Percentiles rank a stretch among this genome's conserved stretches.
Evolutionary conservation across 2,329 filamentous ascomycete species (phyloP).

Genomic region (Epichloe amarillans): DNA sequence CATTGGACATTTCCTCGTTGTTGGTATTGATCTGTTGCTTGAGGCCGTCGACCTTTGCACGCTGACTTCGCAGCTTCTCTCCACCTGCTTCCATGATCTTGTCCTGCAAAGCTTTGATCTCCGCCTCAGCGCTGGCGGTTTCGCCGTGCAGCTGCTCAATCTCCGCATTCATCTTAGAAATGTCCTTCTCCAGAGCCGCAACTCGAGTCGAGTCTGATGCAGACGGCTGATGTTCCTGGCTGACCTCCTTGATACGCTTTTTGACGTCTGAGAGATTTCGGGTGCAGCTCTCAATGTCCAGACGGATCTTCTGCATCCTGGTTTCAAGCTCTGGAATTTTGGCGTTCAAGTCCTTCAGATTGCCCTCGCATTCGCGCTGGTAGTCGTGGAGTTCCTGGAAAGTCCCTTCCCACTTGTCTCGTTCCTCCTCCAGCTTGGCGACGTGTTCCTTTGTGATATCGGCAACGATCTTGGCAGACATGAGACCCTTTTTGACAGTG

Average conservation of each 20-base stretch:
- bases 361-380: slow-evolving; percentile 64
- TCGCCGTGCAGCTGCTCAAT: slow-evolving; percentile 69
- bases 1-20: slow-evolving; percentile 68
- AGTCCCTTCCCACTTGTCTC: slow-evolving; percentile 70
- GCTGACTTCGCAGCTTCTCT: slow-evolving; percentile 80
- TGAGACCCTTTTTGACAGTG: slow-evolving; percentile 78
- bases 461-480: slow-evolving; percentile 91
- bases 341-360: slow-evolving; percentile 57
- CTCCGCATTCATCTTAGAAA: slow-evolving; percentile 61
- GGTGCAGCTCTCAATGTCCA: slow-evolving; percentile 79
- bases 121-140: slow-evolving; percentile 79
- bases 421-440: slow-evolving; percentile 70
- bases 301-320: slow-evolving; percentile 74
- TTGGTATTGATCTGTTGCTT: slow-evolving; percentile 76
- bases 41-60: slow-evolving; percentile 76
- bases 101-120: slow-evolving; percentile 85
- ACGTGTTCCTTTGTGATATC: slow-evolving; percentile 85
- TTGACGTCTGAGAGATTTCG: slow-evolving; percentile 75
- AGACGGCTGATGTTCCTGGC: slow-evolving; percentile 66
- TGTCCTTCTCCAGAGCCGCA: slow-evolving; percentile 61
- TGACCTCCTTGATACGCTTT: slow-evolving; percentile 73
- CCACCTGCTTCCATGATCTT: slow-evolving; percentile 98
- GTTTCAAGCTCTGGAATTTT: slow-evolving; percentile 78
- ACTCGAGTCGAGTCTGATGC: slow-evolving; percentile 67
- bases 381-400: slow-evolving; percentile 78